Conservation (phyloP, 108 stramenopile species). For the Chaetoceros tenuissimus region DNA sequence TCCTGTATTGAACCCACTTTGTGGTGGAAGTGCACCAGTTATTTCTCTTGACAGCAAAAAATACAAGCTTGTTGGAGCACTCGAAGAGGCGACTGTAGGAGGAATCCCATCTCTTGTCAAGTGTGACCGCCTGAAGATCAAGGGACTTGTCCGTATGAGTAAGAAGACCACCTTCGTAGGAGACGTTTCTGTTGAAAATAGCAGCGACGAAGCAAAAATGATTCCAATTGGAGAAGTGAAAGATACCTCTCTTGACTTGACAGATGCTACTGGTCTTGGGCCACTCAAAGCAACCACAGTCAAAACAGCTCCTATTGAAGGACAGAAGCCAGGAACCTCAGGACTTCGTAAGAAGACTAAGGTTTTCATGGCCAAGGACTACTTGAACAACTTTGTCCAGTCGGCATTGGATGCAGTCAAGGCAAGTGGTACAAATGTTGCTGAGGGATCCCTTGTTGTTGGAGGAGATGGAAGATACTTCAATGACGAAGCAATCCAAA, state of each 20-base stretch:
- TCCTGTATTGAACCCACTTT: conserved; percentile 84
- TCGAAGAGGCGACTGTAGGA: conserved; percentile 80
- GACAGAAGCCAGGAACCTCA: conserved; percentile 99
- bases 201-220: conserved; percentile 82
- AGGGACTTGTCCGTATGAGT: conserved; percentile 83
- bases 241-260: conserved; percentile 80
- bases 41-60: conserved; percentile 91
- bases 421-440: conserved; percentile 77
- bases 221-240: conserved; percentile 81
- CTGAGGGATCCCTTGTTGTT: conserved; percentile 86
- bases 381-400: conserved; percentile 99
- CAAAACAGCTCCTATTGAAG: conserved; percentile 83
- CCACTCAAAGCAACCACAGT: conserved; percentile 69
- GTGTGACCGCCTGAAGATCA: conserved; percentile 83
- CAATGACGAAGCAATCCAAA: conserved; percentile 94
- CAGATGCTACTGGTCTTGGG: conserved; percentile 79
- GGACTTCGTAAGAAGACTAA: conserved; percentile 99
- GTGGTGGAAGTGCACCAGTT: conserved; percentile 77
- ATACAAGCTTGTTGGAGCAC: conserved; percentile 90
- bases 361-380: conserved; percentile 88
- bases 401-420: conserved; percentile 88
- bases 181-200: conserved; percentile 79
- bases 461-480: conserved; percentile 99
- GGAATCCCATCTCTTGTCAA: conserved; percentile 90
- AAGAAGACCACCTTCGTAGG: conserved; percentile 85